These are phyloP conservation scores for Naumovozyma castellii DNA, from an alignment of 805 yeast species.

Conservation along the genomic window DNA sequence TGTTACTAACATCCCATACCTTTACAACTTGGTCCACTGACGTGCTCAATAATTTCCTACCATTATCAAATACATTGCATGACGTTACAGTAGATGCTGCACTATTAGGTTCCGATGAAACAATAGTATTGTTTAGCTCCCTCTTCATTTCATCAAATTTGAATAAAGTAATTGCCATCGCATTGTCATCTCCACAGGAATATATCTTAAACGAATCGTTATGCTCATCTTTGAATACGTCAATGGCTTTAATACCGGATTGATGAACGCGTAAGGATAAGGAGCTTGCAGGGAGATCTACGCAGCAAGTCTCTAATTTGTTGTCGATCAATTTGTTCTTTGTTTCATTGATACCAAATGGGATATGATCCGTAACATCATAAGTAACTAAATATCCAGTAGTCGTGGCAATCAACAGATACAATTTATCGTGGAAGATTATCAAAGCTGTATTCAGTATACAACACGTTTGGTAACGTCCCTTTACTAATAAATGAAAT, in stretches of 20 bases:
- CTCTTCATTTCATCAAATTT: conserved; percentile 15
- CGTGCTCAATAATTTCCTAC: conserved; percentile 40
- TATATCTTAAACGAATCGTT: conserved; percentile 31
- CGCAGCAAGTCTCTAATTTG: background rate
- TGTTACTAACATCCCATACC: conserved; percentile 43
- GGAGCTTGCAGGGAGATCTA: conserved; percentile 6
- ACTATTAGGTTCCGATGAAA: conserved; percentile 41
- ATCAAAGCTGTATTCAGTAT: conserved; percentile 52
- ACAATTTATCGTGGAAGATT: conserved; percentile 19
- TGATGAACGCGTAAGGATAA: conserved; percentile 59
- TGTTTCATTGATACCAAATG: conserved; percentile 12
- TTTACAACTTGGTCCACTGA: conserved; percentile 79
- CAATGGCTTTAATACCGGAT: conserved; percentile 69
- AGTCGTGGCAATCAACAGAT: conserved; percentile 57
- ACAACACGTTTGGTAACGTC: conserved; percentile 66
- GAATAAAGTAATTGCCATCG: conserved; percentile 39
- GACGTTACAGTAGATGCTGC: conserved; percentile 86
- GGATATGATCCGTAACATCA: conserved; percentile 34
- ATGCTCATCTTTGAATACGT: conserved; percentile 14
- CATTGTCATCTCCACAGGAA: conserved; percentile 94
- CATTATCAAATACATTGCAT: conserved; percentile 31
- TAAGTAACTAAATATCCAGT: conserved; percentile 72
- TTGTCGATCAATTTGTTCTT: background rate
- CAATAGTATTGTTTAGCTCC: conserved; percentile 17
- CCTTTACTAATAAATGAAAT: conserved; percentile 39